Conservation (phyloP, 495 filamentous ascomycete species). For the Penicillium alfredii region DNA sequence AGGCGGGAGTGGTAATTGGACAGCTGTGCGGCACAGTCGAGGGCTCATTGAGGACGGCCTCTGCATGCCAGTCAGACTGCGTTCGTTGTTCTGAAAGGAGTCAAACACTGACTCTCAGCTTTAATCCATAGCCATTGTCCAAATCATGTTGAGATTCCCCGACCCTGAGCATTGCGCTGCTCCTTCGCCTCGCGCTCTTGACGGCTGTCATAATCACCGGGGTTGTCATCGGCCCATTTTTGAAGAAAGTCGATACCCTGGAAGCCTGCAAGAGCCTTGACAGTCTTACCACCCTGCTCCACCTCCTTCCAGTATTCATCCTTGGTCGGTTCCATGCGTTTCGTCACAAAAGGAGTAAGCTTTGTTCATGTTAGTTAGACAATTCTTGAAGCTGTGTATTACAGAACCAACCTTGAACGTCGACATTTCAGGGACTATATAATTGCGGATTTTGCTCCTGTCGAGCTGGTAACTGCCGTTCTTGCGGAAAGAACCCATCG, state of each 20-base stretch:
- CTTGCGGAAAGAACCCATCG: constrained; percentile 80
- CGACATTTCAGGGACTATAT: constrained; percentile 66
- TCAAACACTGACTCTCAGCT: no score
- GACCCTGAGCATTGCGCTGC: no score
- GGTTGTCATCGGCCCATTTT: constrained; percentile 35
- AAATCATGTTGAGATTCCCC: no score
- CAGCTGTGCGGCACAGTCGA: no score
- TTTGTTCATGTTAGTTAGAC: constrained; percentile 33
- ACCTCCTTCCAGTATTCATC: constrained; percentile 33
- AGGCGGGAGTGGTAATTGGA: constrained; percentile 1
- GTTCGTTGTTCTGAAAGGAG: no score
- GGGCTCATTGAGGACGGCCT: no score
- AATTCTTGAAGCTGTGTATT: no score
- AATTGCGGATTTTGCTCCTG: constrained; percentile 82
- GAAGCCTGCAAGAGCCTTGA: constrained; percentile 27
- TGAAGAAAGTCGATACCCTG: constrained; percentile 36
- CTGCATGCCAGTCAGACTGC: no score
- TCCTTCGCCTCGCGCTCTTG: no score
- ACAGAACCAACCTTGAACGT: constrained; percentile 70
- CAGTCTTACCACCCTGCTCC: constrained; percentile 17
- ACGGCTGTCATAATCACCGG: no score
- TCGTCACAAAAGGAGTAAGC: constrained; percentile 85
- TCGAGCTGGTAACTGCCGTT: constrained; percentile 79
- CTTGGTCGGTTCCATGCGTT: constrained; percentile 45
- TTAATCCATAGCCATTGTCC: no score